Evolutionary conservation across 257 asterid genomes (phyloP).

Genomic region (Schizonepeta tenuifolia): DNA sequence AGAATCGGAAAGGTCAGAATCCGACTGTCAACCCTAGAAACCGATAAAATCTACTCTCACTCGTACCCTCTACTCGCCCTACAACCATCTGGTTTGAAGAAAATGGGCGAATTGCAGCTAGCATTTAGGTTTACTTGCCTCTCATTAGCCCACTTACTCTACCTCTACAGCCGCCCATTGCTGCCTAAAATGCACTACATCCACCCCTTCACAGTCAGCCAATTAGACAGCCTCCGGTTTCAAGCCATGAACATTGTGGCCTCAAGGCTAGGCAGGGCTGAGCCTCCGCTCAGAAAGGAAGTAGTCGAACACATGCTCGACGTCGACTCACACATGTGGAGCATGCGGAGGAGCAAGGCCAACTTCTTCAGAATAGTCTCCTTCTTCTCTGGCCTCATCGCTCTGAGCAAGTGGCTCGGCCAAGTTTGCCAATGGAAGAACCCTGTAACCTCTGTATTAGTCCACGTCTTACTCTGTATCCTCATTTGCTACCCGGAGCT

Average conservation of each 20-base stretch:
- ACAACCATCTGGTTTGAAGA: conserved; percentile 61
- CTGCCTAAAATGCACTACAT: conserved; percentile 75
- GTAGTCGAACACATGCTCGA: conserved; percentile 84
- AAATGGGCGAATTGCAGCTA: conserved; percentile 69
- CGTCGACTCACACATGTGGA: conserved; percentile 75
- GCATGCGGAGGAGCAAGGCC: conserved; percentile 85
- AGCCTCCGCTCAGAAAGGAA: conserved; percentile 70
- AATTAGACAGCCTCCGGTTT: conserved; percentile 57
- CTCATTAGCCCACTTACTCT: conserved; percentile 50
- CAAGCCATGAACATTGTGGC: conserved; percentile 69
- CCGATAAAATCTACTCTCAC: conserved; percentile 59
- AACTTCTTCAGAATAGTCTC: conserved; percentile 61
- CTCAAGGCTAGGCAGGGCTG: conserved; percentile 61
- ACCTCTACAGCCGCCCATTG: conserved; percentile 57
- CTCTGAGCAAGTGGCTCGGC: conserved; percentile 55
- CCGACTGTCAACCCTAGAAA: conserved; percentile 64
- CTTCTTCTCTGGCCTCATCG: conserved; percentile 49
- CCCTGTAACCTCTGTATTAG: conserved; percentile 53
- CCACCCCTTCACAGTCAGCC: conserved; percentile 62
- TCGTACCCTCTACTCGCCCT: conserved; percentile 68
- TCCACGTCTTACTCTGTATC: conserved; percentile 58
- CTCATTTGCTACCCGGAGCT: conserved; percentile 62
- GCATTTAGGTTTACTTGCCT: conserved; percentile 66
- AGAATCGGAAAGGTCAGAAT: conserved; percentile 68
- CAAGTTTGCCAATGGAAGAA: conserved; percentile 63